Evolutionary conservation across 2,329 filamentous ascomycete species (phyloP).

Genomic region (Westerdykella ornata): DNA sequence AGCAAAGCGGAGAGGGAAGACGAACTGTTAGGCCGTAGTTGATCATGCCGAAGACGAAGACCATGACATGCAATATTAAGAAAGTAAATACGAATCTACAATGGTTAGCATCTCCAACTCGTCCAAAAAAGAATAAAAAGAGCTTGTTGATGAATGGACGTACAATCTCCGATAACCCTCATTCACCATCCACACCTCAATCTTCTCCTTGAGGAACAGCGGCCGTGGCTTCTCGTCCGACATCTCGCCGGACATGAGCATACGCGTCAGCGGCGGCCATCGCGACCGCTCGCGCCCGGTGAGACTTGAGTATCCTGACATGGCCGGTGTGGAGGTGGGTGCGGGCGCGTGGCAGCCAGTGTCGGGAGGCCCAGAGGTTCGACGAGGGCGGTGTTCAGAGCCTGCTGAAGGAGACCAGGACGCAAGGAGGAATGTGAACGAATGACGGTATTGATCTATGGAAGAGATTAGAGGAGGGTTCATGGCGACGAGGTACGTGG

Average conservation of each 20-base stretch:
- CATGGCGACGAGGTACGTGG: conserved; percentile 4
- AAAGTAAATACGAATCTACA: conserved; percentile 69
- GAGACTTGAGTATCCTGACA: conserved; percentile 31
- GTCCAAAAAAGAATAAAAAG: neutral
- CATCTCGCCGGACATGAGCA: conserved; percentile 78
- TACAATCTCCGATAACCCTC: conserved; percentile 77
- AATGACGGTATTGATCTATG: conserved; percentile 29
- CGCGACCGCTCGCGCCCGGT: conserved; percentile 58
- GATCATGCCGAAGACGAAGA: conserved; percentile 74
- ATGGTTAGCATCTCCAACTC: conserved; percentile 21
- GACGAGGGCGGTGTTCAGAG: conserved; percentile 32
- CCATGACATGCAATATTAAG: conserved; percentile 63
- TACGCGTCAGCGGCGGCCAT: conserved; percentile 76
- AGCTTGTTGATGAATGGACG: conserved; percentile 29
- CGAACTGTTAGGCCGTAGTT: conserved; percentile 65
- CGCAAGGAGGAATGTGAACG: conserved; percentile 18
- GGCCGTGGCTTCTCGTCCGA: conserved; percentile 65
- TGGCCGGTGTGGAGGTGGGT: conserved; percentile 13
- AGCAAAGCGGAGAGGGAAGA: neutral
- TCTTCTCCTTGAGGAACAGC: conserved; percentile 62
- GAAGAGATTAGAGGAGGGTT: conserved; percentile 11
- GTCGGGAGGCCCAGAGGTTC: conserved; percentile 15
- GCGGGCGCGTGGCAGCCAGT: conserved; percentile 4
- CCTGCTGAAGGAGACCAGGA: conserved; percentile 35
- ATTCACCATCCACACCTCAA: conserved; percentile 85